A percentile compares a stretch with the other conserved stretches of the same genome.
These are phyloP conservation scores for Camelina hispida DNA, from an alignment of 345 rosid genomes.

Conservation along the genomic window DNA sequence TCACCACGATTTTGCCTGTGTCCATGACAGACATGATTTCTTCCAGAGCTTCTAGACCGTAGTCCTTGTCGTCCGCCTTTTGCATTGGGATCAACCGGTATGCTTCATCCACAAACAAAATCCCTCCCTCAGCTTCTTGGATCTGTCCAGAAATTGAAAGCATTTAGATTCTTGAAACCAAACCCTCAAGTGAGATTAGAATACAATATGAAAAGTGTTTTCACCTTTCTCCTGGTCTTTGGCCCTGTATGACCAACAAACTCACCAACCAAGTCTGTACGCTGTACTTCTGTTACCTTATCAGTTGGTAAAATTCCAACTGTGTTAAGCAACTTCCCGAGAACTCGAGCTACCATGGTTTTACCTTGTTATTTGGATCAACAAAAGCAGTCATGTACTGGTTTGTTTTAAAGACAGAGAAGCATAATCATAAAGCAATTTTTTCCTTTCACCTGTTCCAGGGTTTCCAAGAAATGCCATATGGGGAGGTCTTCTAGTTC, in stretches of 20 bases:
- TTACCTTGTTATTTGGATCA: constrained; percentile 64
- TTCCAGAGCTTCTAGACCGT: constrained; percentile 95
- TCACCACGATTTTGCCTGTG: constrained; percentile 81
- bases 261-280: constrained; percentile 99
- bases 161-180: constrained; percentile 13
- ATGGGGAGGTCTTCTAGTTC: constrained; percentile 87
- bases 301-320: constrained; percentile 95
- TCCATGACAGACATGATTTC: constrained; percentile 99
- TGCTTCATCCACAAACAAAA: constrained; percentile 98
- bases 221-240: constrained; percentile 91
- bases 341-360: constrained; percentile 97
- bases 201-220: not conserved
- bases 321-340: constrained; percentile 84
- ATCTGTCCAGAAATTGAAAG: constrained; percentile 56
- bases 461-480: constrained; percentile 99
- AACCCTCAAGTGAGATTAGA: constrained; percentile 20
- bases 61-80: constrained; percentile 93
- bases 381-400: constrained; percentile 21
- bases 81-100: constrained; percentile 93
- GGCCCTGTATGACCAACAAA: constrained; percentile 99
- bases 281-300: constrained; percentile 84
- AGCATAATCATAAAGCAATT: not conserved
- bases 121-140: constrained; percentile 97
- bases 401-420: not conserved
- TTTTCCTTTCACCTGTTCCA: constrained; percentile 72